phyloP scores from a whole-genome alignment of 1,284 basidiomycete genomes.

The Bondarzewia mesenterica region DNA sequence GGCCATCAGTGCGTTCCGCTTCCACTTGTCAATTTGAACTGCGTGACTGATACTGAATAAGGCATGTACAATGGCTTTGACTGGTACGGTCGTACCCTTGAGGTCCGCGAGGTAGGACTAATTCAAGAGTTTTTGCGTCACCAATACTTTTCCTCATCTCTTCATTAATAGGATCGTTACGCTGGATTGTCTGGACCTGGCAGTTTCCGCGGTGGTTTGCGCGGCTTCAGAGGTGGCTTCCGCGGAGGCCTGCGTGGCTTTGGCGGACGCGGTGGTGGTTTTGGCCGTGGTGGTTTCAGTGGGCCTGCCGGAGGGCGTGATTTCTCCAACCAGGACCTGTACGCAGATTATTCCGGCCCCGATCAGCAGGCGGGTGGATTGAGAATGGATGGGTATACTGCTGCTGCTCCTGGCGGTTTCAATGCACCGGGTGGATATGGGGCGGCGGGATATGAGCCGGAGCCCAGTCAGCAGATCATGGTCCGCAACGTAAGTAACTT shows the following conservation, averaged over 20 bases:
- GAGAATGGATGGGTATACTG: conserved; percentile 39
- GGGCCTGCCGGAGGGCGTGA: conserved; percentile 45
- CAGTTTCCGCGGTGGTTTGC: conserved; percentile 46
- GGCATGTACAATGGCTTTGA: conserved; percentile 93
- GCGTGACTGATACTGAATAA: conserved; percentile 21
- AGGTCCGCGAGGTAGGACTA: conserved; percentile 77
- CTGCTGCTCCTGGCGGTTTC: conserved; percentile 30
- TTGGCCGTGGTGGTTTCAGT: conserved; percentile 34
- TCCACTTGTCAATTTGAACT: background rate
- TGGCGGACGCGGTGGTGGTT: conserved; percentile 31
- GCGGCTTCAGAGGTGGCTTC: conserved; percentile 53
- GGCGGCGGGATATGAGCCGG: conserved; percentile 36
- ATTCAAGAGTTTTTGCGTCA: conserved; percentile 1
- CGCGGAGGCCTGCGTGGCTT: conserved; percentile 41
- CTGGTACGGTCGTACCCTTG: conserved; percentile 87
- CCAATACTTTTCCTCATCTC: conserved; percentile 4
- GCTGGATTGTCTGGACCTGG: conserved; percentile 70
- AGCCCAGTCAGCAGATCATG: conserved; percentile 95
- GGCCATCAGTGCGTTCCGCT: conserved; percentile 68
- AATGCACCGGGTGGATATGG: conserved; percentile 22
- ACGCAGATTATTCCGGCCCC: conserved; percentile 76
- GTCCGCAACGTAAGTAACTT: conserved; percentile 81
- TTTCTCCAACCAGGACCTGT: conserved; percentile 73
- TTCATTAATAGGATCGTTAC: conserved; percentile 66
- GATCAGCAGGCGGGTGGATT: conserved; percentile 51